These are phyloP conservation scores for Candida yuanshanica DNA, from an alignment of 805 yeast species.

Conservation along the genomic window DNA sequence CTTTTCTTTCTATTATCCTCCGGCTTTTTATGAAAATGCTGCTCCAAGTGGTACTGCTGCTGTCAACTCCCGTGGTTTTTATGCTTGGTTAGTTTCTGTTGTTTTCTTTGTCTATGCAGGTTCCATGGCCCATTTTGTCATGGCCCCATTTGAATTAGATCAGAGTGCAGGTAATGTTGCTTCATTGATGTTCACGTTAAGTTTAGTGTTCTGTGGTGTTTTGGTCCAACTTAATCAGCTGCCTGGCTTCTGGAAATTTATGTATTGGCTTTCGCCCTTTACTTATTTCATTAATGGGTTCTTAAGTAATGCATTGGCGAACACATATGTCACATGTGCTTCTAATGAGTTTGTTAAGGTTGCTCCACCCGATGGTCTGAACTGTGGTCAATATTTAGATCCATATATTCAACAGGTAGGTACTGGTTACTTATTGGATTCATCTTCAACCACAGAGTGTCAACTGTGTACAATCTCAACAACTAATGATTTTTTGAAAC, in stretches of 20 bases:
- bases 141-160: conserved; percentile 52
- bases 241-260: conserved; percentile 73
- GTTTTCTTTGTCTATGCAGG: conserved; percentile 46
- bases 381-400: conserved; percentile 51
- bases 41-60: conserved; percentile 46
- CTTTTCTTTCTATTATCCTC: conserved; percentile 67
- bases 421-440: conserved; percentile 11
- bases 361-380: conserved; percentile 47
- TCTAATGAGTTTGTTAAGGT: conserved; percentile 40
- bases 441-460: conserved; percentile 43
- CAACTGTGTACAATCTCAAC: conserved; percentile 47
- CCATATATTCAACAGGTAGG: conserved; percentile 28
- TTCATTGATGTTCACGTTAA: conserved; percentile 49
- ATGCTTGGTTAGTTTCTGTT: conserved; percentile 37
- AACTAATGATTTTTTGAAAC: conserved; percentile 56
- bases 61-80: conserved; percentile 44
- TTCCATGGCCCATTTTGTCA: conserved; percentile 49
- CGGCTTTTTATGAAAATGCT: conserved; percentile 46
- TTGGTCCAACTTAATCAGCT: conserved; percentile 46
- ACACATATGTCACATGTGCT: conserved; percentile 41
- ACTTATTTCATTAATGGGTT: conserved; percentile 59
- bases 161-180: conserved; percentile 62
- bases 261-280: conserved; percentile 67
- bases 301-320: conserved; percentile 50
- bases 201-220: conserved; percentile 73